Conservation (phyloP, 2,329 filamentous ascomycete genomes). For the Parastagonospora nodorum region DNA sequence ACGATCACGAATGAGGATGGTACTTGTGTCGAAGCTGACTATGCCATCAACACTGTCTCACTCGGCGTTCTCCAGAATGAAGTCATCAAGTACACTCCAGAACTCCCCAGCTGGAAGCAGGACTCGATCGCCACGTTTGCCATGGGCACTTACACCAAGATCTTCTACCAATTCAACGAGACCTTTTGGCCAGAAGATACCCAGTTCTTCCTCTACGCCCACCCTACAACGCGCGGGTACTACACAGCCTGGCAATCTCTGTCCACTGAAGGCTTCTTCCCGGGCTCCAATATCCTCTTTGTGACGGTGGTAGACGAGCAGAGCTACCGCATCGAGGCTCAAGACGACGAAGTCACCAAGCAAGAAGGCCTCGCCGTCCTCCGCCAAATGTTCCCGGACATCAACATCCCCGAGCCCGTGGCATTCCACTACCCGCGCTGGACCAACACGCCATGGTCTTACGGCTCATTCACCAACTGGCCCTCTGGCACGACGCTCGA, state of each 20-base stretch:
- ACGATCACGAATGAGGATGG: slow-evolving; percentile 60
- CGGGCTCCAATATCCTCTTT: slow-evolving; percentile 68
- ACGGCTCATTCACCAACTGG: slow-evolving; percentile 72
- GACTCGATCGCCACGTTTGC: slow-evolving; percentile 66
- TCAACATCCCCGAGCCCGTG: slow-evolving; percentile 62
- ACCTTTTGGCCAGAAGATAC: slow-evolving; percentile 67
- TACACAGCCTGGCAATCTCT: slow-evolving; percentile 70
- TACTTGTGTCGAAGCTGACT: slow-evolving; percentile 62
- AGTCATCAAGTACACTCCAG: slow-evolving; percentile 62
- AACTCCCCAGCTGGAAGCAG: slow-evolving; percentile 67
- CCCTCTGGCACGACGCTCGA: slow-evolving; percentile 66
- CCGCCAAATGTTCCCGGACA: slow-evolving; percentile 64
- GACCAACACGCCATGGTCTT: slow-evolving; percentile 57
- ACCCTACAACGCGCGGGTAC: slow-evolving; percentile 55
- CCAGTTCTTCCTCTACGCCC: slow-evolving; percentile 61
- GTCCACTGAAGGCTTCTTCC: slow-evolving; percentile 61
- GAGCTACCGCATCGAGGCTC: slow-evolving; percentile 63
- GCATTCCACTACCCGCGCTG: slow-evolving; percentile 67
- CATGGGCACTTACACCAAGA: slow-evolving; percentile 76
- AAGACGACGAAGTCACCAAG: slow-evolving; percentile 63
- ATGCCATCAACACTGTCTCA: slow-evolving; percentile 71
- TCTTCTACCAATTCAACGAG: slow-evolving; percentile 71
- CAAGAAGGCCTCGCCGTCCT: slow-evolving; percentile 63
- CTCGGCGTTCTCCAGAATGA: slow-evolving; percentile 70
- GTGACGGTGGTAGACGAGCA: slow-evolving; percentile 64